These are phyloP conservation scores for Boletellus deceptivus DNA, from an alignment of 1,284 basidiomycete genomes.

Conservation along the genomic window DNA sequence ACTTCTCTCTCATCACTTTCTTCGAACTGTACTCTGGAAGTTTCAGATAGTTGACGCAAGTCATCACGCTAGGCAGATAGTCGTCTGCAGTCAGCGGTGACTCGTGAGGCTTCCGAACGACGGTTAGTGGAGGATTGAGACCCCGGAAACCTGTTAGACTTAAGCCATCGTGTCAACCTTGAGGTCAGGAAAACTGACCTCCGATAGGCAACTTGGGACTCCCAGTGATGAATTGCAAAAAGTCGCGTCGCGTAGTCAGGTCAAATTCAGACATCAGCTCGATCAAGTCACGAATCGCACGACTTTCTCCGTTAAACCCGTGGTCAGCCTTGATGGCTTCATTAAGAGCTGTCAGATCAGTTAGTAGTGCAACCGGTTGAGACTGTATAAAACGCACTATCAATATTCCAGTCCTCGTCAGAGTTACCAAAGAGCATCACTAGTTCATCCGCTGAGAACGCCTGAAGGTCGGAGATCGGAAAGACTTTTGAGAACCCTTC, in stretches of 20 bases:
- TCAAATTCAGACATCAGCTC: constrained; percentile 87
- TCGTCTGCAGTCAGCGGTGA: constrained; percentile 87
- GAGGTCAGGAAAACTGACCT: constrained; percentile 45
- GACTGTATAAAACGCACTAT: constrained; percentile 57
- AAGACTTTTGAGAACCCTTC: constrained; percentile 95
- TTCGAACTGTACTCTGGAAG: constrained; percentile 90
- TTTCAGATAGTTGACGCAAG: constrained; percentile 96
- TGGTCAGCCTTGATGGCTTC: constrained; percentile 96
- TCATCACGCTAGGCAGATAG: constrained; percentile 98
- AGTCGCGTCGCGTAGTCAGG: constrained; percentile 73
- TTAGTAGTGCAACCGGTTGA: constrained; percentile 2
- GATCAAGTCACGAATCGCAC: constrained; percentile 84
- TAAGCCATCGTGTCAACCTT: constrained; percentile 1
- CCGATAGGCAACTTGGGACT: constrained; percentile 94
- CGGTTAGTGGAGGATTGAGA: constrained; percentile 91
- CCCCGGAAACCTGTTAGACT: constrained; percentile 80
- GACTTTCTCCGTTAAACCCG: constrained; percentile 94
- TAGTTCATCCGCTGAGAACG: constrained; percentile 93
- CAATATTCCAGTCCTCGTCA: constrained; percentile 90
- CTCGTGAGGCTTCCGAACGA: constrained; percentile 96
- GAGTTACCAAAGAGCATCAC: constrained; percentile 92
- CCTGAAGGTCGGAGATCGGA: constrained; percentile 84
- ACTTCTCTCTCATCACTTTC: constrained; percentile 75
- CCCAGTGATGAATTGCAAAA: constrained; percentile 96
- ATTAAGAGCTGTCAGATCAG: constrained; percentile 57